Base-by-base conservation (phyloP, 805 yeast species). In the Cyberlindnera bimundalis region DNA sequence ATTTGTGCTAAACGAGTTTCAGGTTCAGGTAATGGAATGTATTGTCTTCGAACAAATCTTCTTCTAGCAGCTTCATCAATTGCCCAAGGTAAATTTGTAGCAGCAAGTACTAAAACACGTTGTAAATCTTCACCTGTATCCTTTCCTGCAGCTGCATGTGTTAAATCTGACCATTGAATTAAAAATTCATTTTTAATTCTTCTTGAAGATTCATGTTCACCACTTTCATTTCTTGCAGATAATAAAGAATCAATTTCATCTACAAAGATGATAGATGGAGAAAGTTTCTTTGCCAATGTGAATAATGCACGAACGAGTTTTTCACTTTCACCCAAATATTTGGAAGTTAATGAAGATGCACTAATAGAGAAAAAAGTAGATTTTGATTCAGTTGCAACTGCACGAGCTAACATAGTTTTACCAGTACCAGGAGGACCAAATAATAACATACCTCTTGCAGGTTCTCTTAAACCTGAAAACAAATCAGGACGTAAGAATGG, bases 391-490 rank as follows among this genome's bases (percentile, higher is more conserved):
- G 96, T 89, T 1, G 98, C 98, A 6, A 93, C 98, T 0, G 99
- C 97, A 50, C 96, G 72, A 0, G 98, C 98, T 48, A 91, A 72
- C 99, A 93, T 91, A 0, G 99, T 91, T 55, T 91, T 91, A 45
- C 99, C 99, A 0, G 99, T 91, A 7, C 99, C 99, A 0, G 99
- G 98, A 0, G 99, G 99, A 0, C 99, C 99, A 65, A 91, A 91
- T 33, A 91, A 65, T 20, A 91, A 69, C 96, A 91, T 90, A 3
- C 99, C 99, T 53, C 96, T 68, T 0, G 96, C 93, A 0, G 99
- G 99, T 64, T 90, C 98, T 51, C 98, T 72, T 44, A 93, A 67
- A 1, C 98, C 98, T 45, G 79, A 76, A 57, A 91, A 93, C 47
- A 91, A 69, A 62, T 93, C 98, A 0, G 98, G 99, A 34, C 99